Evolutionary conservation across 1,139 yeast genomes (phyloP), one percentile per base, ranked within the genome.

Genomic region (Taiozyma sp.): DNA sequence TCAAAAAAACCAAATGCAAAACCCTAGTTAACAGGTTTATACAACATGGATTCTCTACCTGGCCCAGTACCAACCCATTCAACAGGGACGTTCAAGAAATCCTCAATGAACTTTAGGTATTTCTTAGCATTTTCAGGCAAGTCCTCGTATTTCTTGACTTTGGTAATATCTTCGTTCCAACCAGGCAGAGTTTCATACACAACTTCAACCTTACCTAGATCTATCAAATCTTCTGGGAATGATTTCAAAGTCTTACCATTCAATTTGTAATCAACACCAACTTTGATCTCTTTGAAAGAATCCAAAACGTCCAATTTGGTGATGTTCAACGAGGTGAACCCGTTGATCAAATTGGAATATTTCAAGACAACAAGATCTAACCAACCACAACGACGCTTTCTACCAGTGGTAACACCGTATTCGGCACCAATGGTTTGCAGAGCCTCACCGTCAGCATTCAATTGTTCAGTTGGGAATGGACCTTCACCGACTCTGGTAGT

Each of bases 371-470:
- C 99, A 64, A 95, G 78, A 72, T 93, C 99, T 66, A 93, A 83
- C 99, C 99, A 93, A 51, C 99, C 99, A 71, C 99, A 95, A 75
- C 99, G 86, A 78, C 99, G 88, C 81, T 92, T 92, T 77, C 99
- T 87, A 59, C 99, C 99, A 44, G 99, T 93, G 61, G 99, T 93
- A 60, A 93, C 99, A 71, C 99, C 99, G 66, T 70, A 90, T 73
- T 93, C 97, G 53, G 93, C 96, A 64, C 99, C 99, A 57, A 92
- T 88, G 48, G 77, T 73, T 72, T 95, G 99, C 66, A 93, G 78
- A 58, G 83, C 81, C 66, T 87, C 96, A 65, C 99, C 99, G 50
- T 76, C 81, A 43, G 75, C 83, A 70, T 93, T 91, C 69, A 92
- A 80, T 70, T 92, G 98, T 73, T 93, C 99, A 53, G 98, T 86